Base-by-base conservation (phyloP, 352 stramenopile genomes). In the Pythium vanterpoolii region DNA sequence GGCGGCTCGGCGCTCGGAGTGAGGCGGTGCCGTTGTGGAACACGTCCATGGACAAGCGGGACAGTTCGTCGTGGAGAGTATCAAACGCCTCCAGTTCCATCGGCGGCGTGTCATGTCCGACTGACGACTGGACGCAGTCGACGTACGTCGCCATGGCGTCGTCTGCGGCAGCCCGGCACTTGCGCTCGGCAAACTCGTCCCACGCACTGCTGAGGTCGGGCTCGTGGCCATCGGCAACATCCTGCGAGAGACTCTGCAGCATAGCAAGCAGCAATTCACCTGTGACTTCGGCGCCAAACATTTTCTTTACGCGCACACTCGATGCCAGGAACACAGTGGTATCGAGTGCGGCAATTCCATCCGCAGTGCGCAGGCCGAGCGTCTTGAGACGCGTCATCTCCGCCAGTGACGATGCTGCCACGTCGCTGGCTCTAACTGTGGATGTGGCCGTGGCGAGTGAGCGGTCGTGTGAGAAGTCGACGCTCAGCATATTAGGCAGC, bases 61-160 rank as follows among this genome's bases (percentile, higher is more conserved):
- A 69, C 28, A 95, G 74, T n/a, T 95, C 85, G 21, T 78, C 71
- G 45, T 95, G 81, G 21, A 95, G 71, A 58, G 77, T 76, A 19
- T 77, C 70, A 45, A 91, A 87, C 34, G 71, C 69, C 5, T 75
- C 65, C 34, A 92, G 59, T 36, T 91, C 79, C 45, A 90, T 79
- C 27, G 85, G 83, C 16, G 77, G 77, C 23, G 51, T 33, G 46
- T 93, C 83, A 10, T 66, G 53, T 5, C 47, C 45, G 16, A 83
- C 75, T 6, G 73, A 81, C 14, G 73, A 72, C 49, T 84, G 76
- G 7, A 93, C 76, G 52, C 82, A 92, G 59, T 95, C 85, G 21
- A 79, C 56, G 59, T 95, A 95, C 33, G 77, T 93, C 18, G 59
- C 69, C 18, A 90, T 54, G 5, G 81, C 85, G 45, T 92, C 81